Conservation (phyloP, 495 filamentous ascomycete genomes). For the Penicillium roqueforti region DNA sequence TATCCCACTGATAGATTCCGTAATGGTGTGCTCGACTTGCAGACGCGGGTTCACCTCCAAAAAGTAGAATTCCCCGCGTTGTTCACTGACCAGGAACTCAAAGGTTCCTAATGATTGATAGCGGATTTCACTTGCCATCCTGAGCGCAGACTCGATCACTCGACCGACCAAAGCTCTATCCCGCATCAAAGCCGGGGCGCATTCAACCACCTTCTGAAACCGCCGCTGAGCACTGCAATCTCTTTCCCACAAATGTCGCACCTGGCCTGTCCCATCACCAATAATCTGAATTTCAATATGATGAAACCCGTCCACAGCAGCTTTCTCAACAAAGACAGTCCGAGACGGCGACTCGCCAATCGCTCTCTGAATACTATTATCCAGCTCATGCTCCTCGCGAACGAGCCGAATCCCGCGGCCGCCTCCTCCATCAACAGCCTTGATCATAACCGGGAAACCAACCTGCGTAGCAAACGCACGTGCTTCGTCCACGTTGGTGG, state of each 20-base stretch:
- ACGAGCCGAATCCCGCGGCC: slow-evolving; percentile 49
- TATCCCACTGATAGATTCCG: slow-evolving; percentile 49
- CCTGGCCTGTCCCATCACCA: slow-evolving; percentile 50
- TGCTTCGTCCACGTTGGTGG: slow-evolving; percentile 34
- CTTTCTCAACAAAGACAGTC: slow-evolving; percentile 52
- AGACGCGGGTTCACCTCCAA: slow-evolving; percentile 62
- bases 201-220: slow-evolving; percentile 52
- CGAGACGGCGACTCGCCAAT: slow-evolving; percentile 49
- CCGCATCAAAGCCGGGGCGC: slow-evolving; percentile 40
- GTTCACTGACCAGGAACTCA: slow-evolving; percentile 58
- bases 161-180: slow-evolving; percentile 36
- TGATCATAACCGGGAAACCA: slow-evolving; percentile 57
- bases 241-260: slow-evolving; percentile 52
- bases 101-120: slow-evolving; percentile 57
- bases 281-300: slow-evolving; percentile 59
- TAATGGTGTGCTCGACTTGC: slow-evolving; percentile 54
- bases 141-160: slow-evolving; percentile 38
- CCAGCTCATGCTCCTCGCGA: slow-evolving; percentile 32
- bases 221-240: slow-evolving; percentile 59
- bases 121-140: slow-evolving; percentile 41
- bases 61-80: slow-evolving; percentile 55
- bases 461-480: slow-evolving; percentile 39
- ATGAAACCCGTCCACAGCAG: slow-evolving; percentile 46
- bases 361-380: slow-evolving; percentile 39
- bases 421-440: slow-evolving; percentile 51